Conservation (phyloP, 805 yeast genomes). For the Metschnikowia cubensis region DNA sequence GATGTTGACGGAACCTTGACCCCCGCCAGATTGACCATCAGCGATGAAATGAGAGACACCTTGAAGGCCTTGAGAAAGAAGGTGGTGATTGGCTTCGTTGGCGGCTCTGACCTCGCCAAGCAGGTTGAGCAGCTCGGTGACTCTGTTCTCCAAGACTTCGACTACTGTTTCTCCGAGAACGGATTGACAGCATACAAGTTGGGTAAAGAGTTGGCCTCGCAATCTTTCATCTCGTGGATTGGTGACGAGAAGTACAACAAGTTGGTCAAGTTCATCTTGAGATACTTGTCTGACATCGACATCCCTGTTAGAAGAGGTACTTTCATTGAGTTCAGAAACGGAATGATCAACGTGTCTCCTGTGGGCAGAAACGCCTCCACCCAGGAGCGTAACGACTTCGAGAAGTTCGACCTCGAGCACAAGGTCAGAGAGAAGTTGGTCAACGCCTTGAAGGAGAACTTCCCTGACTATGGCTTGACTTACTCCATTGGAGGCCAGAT, state of each 20-base stretch:
- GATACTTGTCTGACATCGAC: slow-evolving; percentile 80
- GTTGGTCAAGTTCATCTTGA: slow-evolving; percentile 79
- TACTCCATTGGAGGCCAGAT: slow-evolving; percentile 99
- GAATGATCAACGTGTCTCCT: slow-evolving; percentile 98
- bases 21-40: slow-evolving; percentile 83
- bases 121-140: slow-evolving; percentile 95
- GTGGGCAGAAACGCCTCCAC: slow-evolving; percentile 97
- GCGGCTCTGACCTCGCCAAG: slow-evolving; percentile 92
- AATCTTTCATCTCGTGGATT: slow-evolving; percentile 90
- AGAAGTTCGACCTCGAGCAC: slow-evolving; percentile 74
- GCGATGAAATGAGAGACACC: slow-evolving; percentile 72
- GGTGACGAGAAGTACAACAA: slow-evolving; percentile 93
- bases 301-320: slow-evolving; percentile 98
- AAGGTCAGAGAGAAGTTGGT: slow-evolving; percentile 84
- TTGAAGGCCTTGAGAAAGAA: slow-evolving; percentile 79
- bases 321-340: slow-evolving; percentile 97
- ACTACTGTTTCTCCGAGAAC: slow-evolving; percentile 95
- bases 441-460: slow-evolving; percentile 73
- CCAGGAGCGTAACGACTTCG: slow-evolving; percentile 89
- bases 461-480: slow-evolving; percentile 81
- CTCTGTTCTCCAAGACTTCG: slow-evolving; percentile 72
- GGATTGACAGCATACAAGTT: slow-evolving; percentile 96
- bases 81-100: slow-evolving; percentile 94
- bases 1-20: slow-evolving; percentile 99
- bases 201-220: slow-evolving; percentile 85